Evolutionary conservation across 768 basidiomycete species (phyloP).

Genomic region (Paxillus rubicundulus): DNA sequence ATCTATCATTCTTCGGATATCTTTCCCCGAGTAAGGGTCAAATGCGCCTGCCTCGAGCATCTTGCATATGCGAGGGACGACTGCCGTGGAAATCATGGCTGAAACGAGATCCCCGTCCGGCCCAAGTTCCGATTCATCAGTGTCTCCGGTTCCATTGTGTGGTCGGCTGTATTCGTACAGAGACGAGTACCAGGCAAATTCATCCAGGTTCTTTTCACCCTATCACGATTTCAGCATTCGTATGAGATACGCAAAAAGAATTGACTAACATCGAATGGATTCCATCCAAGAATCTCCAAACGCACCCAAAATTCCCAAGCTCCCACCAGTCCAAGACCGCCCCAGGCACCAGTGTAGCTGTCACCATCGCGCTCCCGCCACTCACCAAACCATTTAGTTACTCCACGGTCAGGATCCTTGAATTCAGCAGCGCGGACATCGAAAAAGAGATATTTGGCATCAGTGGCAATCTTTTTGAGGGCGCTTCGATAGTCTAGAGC

Average conservation of each 20-base stretch:
- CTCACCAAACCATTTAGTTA: conserved; percentile 57
- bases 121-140: conserved; percentile 60
- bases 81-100: conserved; percentile 81
- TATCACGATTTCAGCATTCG: conserved; percentile 8
- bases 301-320: conserved; percentile 97
- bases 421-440: conserved; percentile 89
- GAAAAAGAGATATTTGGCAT: conserved; percentile 58
- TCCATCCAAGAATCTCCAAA: conserved; percentile 84
- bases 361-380: conserved; percentile 82
- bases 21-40: conserved; percentile 72
- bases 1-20: conserved; percentile 65
- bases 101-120: conserved; percentile 86
- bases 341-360: conserved; percentile 85
- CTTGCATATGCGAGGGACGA: conserved; percentile 73
- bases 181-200: conserved; percentile 80
- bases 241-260: background rate
- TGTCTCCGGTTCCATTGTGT: conserved; percentile 43
- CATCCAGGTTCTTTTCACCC: conserved; percentile 64
- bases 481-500: conserved; percentile 68
- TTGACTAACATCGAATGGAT: conserved; percentile 69
- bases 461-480: conserved; percentile 47
- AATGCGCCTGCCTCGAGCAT: conserved; percentile 76
- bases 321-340: conserved; percentile 79
- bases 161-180: conserved; percentile 69
- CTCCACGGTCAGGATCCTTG: conserved; percentile 71